phyloP scores from a whole-genome alignment of 768 basidiomycete species.

The Xerocomus spinulosus region DNA sequence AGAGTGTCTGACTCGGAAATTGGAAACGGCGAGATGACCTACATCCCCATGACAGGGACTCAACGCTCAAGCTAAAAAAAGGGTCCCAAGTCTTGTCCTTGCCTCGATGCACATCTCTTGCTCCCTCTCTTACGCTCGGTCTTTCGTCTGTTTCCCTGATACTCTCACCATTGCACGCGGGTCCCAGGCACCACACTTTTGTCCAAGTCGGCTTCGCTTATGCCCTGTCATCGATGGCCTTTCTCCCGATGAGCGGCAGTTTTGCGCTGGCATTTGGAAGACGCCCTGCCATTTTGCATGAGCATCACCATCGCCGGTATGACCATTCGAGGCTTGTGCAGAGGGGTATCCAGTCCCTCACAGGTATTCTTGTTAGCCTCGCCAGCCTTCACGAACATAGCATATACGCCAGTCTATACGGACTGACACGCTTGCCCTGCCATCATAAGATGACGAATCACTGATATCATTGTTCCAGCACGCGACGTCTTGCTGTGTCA shows the following conservation, averaged over 20 bases:
- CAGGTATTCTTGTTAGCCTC: conserved; percentile 38
- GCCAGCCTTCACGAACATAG: conserved; percentile 41
- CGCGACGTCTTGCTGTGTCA: conserved; percentile 32
- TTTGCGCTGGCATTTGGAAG: conserved; percentile 32
- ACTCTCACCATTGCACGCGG: conserved; percentile 33
- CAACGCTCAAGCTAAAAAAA: conserved; percentile 8
- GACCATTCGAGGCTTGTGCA: conserved; percentile 33
- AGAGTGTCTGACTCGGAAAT: not conserved
- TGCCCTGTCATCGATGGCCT: conserved; percentile 33
- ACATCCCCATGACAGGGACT: not conserved
- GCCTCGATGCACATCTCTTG: conserved; percentile 21
- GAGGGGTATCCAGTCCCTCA: conserved; percentile 32
- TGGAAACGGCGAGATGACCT: not conserved
- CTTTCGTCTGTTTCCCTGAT: conserved; percentile 27
- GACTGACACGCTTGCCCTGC: conserved; percentile 3
- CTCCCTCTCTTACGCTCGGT: conserved; percentile 28
- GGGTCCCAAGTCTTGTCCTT: conserved; percentile 23
- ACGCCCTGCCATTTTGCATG: conserved; percentile 22
- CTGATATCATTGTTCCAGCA: conserved; percentile 10
- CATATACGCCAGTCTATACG: conserved; percentile 28
- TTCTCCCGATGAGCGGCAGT: conserved; percentile 35
- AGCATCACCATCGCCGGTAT: conserved; percentile 22
- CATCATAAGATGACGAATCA: not conserved
- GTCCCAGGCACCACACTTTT: conserved; percentile 25
- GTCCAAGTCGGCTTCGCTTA: conserved; percentile 38